Evolutionary conservation across 805 yeast species (phyloP), one percentile per base, ranked within the genome.

Genomic region (Pichia insulana): DNA sequence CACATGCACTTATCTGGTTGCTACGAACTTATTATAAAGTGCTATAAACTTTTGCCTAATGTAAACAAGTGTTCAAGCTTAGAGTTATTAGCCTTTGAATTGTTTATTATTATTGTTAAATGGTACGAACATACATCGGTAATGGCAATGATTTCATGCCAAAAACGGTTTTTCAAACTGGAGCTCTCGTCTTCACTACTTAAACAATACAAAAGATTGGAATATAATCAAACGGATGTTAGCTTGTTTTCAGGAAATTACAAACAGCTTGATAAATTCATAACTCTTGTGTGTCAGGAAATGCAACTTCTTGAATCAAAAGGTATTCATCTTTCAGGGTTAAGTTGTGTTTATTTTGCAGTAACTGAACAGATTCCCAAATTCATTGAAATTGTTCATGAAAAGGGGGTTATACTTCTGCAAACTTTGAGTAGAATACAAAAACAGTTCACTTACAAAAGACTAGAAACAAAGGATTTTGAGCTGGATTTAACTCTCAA

Each of bases 1-100:
- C 43, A 44, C 15, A 40, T 45, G 12, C 48, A 47, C 32, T 42
- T 48, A 30, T 26, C 35, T 19, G 49, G 47, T 10, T 34, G 49
- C 16, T 34, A 36, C 20, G 43, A 43, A 30, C 30, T 46, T 26
- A 47, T 15, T 34, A 36, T 27, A 43, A 43, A 30, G n/a, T n/a
- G 49, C 16, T 34, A 36, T 27, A 43, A 43, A 30, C 30, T 46
- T 26, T n/a, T n/a, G n/a, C n/a, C n/a, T n/a, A n/a, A n/a, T n/a
- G 28, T 48, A 4, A 34, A n/a, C 7, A 43, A 41, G n/a, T n/a
- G n/a, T n/a, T n/a, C n/a, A n/a, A n/a, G n/a, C n/a, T n/a, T n/a
- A n/a, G n/a, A n/a, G n/a, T n/a, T n/a, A n/a, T n/a, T n/a, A n/a
- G 47, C 51, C 4, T 34, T 40, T 20, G 36, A 43, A 13, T 31